phyloP scores from a whole-genome alignment of 768 basidiomycete genomes.

The Leccinum subtestaceum region DNA sequence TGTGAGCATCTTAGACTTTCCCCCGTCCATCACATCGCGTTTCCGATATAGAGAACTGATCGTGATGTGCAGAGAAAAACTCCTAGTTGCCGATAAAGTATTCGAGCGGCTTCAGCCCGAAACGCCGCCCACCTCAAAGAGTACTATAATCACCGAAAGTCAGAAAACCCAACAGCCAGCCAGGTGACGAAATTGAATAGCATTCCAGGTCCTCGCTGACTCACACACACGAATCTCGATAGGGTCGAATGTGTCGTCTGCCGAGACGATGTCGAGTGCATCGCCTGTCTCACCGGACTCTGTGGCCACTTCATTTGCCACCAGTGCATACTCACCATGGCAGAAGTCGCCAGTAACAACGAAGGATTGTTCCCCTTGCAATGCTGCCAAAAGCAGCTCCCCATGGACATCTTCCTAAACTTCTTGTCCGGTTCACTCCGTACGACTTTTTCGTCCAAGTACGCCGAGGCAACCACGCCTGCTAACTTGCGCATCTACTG shows the following conservation, averaged over 20 bases:
- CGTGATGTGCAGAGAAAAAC: conserved; percentile 7
- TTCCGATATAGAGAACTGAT: not conserved
- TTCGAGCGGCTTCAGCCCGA: not conserved
- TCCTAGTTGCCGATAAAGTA: conserved; percentile 6
- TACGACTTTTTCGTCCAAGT: conserved; percentile 40
- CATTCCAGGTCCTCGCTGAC: not conserved
- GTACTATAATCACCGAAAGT: too few species aligned
- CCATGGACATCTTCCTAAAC: conserved; percentile 25
- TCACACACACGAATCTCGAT: not conserved
- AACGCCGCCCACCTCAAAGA: not conserved
- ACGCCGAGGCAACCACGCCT: conserved; percentile 45
- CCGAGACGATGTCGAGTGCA: conserved; percentile 28
- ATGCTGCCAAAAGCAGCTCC: conserved; percentile 45
- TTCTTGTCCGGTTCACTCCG: conserved; percentile 33
- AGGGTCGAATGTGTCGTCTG: conserved; percentile 41
- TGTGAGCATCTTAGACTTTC: conserved; percentile 6
- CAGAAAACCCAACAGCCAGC: not conserved
- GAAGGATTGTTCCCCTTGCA: conserved; percentile 51
- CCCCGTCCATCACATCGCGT: too few species aligned
- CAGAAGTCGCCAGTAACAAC: conserved; percentile 41
- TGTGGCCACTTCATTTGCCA: conserved; percentile 50
- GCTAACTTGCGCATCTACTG: conserved; percentile 48
- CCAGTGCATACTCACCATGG: conserved; percentile 43
- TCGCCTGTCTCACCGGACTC: conserved; percentile 32
- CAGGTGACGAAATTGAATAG: not conserved